Percentiles rank a stretch among this genome's conserved stretches.
phyloP scores from a whole-genome alignment of 441 rosid species.

The Melastoma candidum region DNA sequence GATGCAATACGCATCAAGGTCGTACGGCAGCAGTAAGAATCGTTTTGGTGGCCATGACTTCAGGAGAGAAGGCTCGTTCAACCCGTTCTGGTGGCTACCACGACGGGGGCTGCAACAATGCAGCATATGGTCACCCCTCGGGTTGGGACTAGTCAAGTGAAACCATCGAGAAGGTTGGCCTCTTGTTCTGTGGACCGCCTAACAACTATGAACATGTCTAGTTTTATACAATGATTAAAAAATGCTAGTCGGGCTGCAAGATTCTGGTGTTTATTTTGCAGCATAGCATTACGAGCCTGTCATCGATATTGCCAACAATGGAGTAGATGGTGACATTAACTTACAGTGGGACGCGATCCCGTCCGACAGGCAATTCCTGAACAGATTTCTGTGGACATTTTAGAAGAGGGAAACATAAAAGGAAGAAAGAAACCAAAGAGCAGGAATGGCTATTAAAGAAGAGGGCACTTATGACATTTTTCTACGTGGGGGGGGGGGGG shows the following conservation, averaged over 20 bases:
- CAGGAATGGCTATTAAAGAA: constrained; percentile 4
- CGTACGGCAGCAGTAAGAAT: constrained; percentile 37
- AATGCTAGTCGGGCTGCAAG: too few relatives aligned
- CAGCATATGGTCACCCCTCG: constrained; percentile 40
- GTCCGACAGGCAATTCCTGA: constrained; percentile 19
- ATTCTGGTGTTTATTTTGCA: too few relatives aligned
- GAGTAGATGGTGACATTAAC: constrained; percentile 22
- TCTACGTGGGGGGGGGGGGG: too few relatives aligned
- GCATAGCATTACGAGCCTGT: too few relatives aligned
- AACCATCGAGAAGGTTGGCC: constrained; percentile 1
- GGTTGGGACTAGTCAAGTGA: constrained; percentile 57
- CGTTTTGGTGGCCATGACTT: constrained; percentile 64
- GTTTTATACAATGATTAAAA: too few relatives aligned
- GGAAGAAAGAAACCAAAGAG: not conserved
- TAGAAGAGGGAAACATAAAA: not conserved
- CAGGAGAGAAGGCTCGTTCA: constrained; percentile 45
- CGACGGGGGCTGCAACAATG: constrained; percentile 34
- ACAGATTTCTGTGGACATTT: constrained; percentile 16
- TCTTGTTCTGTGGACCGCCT: too few relatives aligned
- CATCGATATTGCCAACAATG: constrained; percentile 1
- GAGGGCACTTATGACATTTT: constrained; percentile 19
- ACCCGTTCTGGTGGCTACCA: constrained; percentile 30
- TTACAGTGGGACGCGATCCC: constrained; percentile 3
- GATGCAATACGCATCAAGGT: constrained; percentile 55
- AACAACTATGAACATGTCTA: too few relatives aligned